phyloP scores from a whole-genome alignment of 306 rosid species.

The Betula pendula region DNA sequence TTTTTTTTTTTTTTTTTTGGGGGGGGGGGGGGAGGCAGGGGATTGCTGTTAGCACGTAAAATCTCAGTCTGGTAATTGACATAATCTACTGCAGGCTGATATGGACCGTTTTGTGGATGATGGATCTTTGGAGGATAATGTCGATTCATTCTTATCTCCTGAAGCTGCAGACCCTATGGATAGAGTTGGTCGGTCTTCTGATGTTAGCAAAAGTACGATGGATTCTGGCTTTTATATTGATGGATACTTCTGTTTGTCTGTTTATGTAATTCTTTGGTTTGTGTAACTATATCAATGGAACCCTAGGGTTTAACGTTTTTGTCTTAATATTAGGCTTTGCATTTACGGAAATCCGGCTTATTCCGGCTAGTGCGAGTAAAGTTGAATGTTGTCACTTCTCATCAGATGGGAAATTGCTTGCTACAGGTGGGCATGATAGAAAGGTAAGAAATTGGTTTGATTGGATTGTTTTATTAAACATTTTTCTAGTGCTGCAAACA shows the following conservation, averaged over 20 bases:
- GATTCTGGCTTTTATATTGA: conserved; percentile 7
- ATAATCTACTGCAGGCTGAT: conserved; percentile 49
- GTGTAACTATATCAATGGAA: not conserved
- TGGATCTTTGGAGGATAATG: conserved; percentile 59
- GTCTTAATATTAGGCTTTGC: conserved; percentile 43
- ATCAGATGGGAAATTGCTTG: conserved; percentile 81
- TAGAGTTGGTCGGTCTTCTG: conserved; percentile 40
- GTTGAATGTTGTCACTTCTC: conserved; percentile 86
- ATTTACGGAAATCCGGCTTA: conserved; percentile 46
- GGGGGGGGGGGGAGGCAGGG: not conserved
- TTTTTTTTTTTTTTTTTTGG: too few relatives aligned
- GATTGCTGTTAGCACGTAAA: conserved; percentile 11
- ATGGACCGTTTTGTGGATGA: conserved; percentile 54
- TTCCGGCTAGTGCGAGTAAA: conserved; percentile 57
- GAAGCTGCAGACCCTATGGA: conserved; percentile 44
- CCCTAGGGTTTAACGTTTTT: conserved; percentile 24
- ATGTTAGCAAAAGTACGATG: conserved; percentile 53
- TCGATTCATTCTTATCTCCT: conserved; percentile 50
- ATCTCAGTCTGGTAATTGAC: conserved; percentile 22
- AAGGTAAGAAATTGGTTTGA: conserved; percentile 48
- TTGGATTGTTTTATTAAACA: conserved; percentile 22
- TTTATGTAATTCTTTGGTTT: conserved; percentile 1
- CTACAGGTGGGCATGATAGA: conserved; percentile 80
- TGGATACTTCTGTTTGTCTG: conserved; percentile 17
- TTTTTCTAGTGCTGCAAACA: conserved; percentile 24